Conservation (phyloP, 2,329 filamentous ascomycete species). For the Bimuria novae-zelandiae region DNA sequence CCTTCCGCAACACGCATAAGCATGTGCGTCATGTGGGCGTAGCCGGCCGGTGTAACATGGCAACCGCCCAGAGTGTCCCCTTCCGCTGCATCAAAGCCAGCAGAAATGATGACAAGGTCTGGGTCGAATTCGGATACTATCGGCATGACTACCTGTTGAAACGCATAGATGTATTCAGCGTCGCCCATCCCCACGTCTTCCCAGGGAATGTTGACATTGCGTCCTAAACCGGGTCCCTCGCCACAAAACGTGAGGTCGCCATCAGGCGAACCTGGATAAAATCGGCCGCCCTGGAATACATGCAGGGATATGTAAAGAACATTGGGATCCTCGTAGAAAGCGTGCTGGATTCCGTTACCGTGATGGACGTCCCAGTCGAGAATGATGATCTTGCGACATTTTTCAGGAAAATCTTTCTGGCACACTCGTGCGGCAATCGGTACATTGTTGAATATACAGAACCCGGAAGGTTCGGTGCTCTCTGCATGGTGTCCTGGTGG, state of each 20-base stretch:
- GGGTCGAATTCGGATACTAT: constrained; percentile 92
- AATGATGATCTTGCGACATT: constrained; percentile 86
- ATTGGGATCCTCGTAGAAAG: constrained; percentile 93
- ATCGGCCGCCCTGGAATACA: constrained; percentile 79
- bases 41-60: constrained; percentile 87
- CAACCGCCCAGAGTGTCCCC: constrained; percentile 93
- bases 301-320: constrained; percentile 95
- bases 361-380: constrained; percentile 85
- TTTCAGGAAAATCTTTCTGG: constrained; percentile 76
- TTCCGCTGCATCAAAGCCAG: constrained; percentile 93
- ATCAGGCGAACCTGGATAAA: constrained; percentile 73
- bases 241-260: constrained; percentile 66
- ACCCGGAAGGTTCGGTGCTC: constrained; percentile 82
- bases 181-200: constrained; percentile 81
- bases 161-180: constrained; percentile 94
- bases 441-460: constrained; percentile 98
- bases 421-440: constrained; percentile 89
- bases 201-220: constrained; percentile 73
- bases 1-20: constrained; percentile 91
- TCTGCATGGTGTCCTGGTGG: constrained; percentile 97
- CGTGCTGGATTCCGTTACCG: constrained; percentile 93
- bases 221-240: constrained; percentile 60
- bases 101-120: constrained; percentile 92
- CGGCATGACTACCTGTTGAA: constrained; percentile 95
- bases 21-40: constrained; percentile 99